phyloP scores from a whole-genome alignment of 2,329 filamentous ascomycete genomes.

The Hypoxylon sp. region DNA sequence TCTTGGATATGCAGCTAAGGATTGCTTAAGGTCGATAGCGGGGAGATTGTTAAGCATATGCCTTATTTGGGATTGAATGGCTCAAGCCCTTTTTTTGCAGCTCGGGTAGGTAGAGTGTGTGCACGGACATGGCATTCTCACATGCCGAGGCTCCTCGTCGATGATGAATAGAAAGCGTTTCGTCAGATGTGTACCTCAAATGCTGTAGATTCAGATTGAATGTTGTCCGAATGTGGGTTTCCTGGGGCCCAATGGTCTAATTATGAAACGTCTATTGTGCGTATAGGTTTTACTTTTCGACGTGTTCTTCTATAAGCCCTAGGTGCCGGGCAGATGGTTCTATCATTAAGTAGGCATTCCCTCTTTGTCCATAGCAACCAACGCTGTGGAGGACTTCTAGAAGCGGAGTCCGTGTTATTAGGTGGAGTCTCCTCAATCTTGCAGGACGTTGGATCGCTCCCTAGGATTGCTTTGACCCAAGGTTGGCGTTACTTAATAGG shows the following conservation, averaged over 20 bases:
- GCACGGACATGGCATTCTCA: constrained; percentile 38
- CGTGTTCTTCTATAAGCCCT: neutral
- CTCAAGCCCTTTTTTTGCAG: constrained; percentile 14
- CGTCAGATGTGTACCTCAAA: constrained; percentile 30
- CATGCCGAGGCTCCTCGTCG: constrained; percentile 31
- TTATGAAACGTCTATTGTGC: constrained; percentile 9
- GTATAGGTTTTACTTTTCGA: neutral
- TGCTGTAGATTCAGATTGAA: constrained; percentile 7
- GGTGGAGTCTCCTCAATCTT: constrained; percentile 27
- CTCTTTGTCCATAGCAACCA: constrained; percentile 3
- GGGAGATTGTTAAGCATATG: constrained; percentile 20
- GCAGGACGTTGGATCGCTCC: constrained; percentile 23
- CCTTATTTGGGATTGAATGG: constrained; percentile 17
- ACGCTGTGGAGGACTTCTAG: constrained; percentile 23
- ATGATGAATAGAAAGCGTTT: constrained; percentile 36
- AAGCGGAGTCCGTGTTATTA: constrained; percentile 26
- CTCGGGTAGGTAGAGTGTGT: neutral
- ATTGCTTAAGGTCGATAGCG: constrained; percentile 15
- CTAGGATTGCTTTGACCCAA: constrained; percentile 23
- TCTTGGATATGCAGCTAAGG: constrained; percentile 25
- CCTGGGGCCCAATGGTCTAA: constrained; percentile 4
- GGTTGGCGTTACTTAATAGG: neutral
- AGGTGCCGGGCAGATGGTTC: neutral
- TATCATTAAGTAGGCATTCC: constrained; percentile 9
- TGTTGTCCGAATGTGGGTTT: constrained; percentile 10